These are phyloP conservation scores for Echites panduratus DNA, from an alignment of 257 asterid species.

Conservation along the genomic window DNA sequence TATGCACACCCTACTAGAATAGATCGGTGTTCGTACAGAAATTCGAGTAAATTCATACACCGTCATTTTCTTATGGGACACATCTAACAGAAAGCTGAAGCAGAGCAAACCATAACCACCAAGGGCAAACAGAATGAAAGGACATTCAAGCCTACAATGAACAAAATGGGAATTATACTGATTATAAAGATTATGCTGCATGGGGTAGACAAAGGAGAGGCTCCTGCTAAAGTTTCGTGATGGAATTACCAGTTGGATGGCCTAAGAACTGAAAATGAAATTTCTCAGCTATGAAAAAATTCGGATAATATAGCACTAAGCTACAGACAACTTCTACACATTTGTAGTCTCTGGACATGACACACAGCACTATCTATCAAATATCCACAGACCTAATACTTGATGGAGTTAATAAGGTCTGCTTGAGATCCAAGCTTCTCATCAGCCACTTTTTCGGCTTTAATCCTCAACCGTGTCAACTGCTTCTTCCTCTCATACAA, in stretches of 20 bases:
- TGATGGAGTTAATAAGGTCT: constrained; percentile 55
- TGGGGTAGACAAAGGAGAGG: not conserved
- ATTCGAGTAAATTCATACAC: too few species aligned
- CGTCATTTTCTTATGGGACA: too few species aligned
- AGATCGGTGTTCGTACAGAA: too few species aligned
- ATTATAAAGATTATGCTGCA: constrained; percentile 10
- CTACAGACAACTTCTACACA: constrained; percentile 1
- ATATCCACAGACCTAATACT: constrained; percentile 32
- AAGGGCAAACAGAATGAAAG: not conserved
- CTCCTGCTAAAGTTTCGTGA: not conserved
- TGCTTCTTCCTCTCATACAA: constrained; percentile 81
- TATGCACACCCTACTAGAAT: too few species aligned
- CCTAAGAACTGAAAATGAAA: constrained; percentile 7
- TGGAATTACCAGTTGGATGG: not conserved
- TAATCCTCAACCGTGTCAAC: constrained; percentile 52
- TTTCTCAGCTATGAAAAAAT: constrained; percentile 5
- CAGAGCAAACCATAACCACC: not conserved
- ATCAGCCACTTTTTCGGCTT: constrained; percentile 74
- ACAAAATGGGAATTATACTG: not conserved
- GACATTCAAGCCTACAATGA: not conserved
- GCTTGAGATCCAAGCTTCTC: constrained; percentile 84
- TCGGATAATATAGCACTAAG: constrained; percentile 2
- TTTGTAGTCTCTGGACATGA: not conserved
- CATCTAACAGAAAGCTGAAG: too few species aligned
- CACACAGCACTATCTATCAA: constrained; percentile 2